Evolutionary conservation across 2,329 filamentous ascomycete genomes (phyloP).

Genomic region (Talaromyces albobiverticillius): DNA sequence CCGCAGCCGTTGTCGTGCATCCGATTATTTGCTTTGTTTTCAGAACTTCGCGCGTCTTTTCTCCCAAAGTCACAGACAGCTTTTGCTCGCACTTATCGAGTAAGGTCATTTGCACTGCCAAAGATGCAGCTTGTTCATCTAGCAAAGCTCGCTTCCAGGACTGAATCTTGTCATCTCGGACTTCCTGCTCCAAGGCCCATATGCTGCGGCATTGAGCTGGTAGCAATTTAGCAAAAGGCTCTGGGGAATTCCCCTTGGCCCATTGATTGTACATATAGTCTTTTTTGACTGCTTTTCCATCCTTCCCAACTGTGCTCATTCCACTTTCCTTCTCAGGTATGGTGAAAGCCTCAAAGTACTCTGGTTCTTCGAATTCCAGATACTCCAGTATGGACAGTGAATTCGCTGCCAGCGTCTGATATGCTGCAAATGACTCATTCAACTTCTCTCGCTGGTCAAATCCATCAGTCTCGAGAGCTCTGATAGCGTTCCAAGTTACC

Average conservation of each 20-base stretch:
- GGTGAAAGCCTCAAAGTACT: conserved; percentile 57
- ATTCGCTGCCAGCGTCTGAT: not conserved
- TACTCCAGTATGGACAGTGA: conserved; percentile 36
- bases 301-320: conserved; percentile 46
- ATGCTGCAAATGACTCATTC: not conserved
- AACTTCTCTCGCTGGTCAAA: not conserved
- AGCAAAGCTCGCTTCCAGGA: conserved; percentile 49
- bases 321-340: conserved; percentile 48
- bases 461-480: not conserved
- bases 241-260: conserved; percentile 47
- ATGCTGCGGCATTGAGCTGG: conserved; percentile 32
- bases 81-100: conserved; percentile 14
- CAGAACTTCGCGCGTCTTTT: conserved; percentile 36
- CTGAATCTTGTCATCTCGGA: conserved; percentile 35
- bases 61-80: not conserved
- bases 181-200: conserved; percentile 44
- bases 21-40: conserved; percentile 60
- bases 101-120: conserved; percentile 22
- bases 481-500: not conserved
- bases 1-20: conserved; percentile 69
- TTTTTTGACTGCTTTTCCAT: conserved; percentile 42
- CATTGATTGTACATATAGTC: conserved; percentile 57
- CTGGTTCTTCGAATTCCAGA: conserved; percentile 53
- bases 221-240: conserved; percentile 36
- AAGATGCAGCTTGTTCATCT: conserved; percentile 46